A percentile compares a stretch with the other conserved stretches of the same genome.
These are phyloP conservation scores for Aspergillus quadricinctus DNA, from an alignment of 2,329 filamentous ascomycete species.

Conservation along the genomic window DNA sequence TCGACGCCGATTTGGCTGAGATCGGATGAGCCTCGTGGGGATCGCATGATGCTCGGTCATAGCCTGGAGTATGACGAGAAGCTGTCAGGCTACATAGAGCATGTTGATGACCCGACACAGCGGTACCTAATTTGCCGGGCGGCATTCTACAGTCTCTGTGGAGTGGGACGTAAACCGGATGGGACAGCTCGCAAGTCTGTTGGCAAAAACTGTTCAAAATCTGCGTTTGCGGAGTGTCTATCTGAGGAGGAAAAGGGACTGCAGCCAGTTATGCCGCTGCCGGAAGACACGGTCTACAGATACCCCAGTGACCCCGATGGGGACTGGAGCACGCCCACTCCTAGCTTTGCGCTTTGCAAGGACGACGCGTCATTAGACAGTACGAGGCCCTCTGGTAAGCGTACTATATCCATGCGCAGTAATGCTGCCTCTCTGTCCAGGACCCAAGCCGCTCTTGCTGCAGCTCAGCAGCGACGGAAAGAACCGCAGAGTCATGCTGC, in stretches of 20 bases:
- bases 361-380: slow-evolving; percentile 25
- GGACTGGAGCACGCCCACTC: slow-evolving; percentile 36
- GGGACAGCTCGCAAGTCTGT: slow-evolving; percentile 39
- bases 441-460: slow-evolving; percentile 38
- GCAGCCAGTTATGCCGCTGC: slow-evolving; percentile 43
- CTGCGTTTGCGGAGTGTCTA: slow-evolving; percentile 44
- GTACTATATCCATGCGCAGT: slow-evolving; percentile 23
- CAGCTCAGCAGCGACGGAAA: slow-evolving; percentile 37
- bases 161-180: slow-evolving; percentile 41
- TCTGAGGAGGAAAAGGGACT: slow-evolving; percentile 43
- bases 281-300: slow-evolving; percentile 43
- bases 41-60: slow-evolving; percentile 40
- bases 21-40: slow-evolving; percentile 43
- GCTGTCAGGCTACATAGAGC: slow-evolving; percentile 31
- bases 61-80: slow-evolving; percentile 41
- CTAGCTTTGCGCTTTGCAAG: slow-evolving; percentile 15
- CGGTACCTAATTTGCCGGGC: slow-evolving; percentile 38
- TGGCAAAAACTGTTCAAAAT: slow-evolving; percentile 44
- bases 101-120: slow-evolving; percentile 34
- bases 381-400: slow-evolving; percentile 25
- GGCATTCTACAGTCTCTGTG: slow-evolving; percentile 43
- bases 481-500: slow-evolving; percentile 45
- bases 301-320: slow-evolving; percentile 38
- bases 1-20: slow-evolving; percentile 42
- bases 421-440: slow-evolving; percentile 28